phyloP scores from a whole-genome alignment of 2,329 filamentous ascomycete species.

The Westerdykella aurantiaca region DNA sequence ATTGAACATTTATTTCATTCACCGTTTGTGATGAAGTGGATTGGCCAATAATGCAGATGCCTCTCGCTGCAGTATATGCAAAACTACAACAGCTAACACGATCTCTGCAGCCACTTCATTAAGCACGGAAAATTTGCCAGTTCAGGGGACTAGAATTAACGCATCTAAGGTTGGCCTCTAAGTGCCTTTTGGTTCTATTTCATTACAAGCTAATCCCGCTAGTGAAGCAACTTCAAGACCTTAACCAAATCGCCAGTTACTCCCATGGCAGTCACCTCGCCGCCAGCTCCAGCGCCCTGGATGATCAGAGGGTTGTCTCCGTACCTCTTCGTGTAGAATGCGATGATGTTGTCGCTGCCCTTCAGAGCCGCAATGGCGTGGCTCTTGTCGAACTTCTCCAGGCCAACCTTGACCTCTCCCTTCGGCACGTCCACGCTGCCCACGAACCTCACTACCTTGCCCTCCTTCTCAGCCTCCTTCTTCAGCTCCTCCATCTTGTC shows the following conservation, averaged over 20 bases:
- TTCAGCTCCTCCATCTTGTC: conserved; percentile 85
- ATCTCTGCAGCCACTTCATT: too few relatives aligned
- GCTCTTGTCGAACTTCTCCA: conserved; percentile 75
- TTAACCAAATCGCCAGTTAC: conserved; percentile 92
- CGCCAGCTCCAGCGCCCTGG: conserved; percentile 89
- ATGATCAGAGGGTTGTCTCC: conserved; percentile 86
- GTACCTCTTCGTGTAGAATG: conserved; percentile 95
- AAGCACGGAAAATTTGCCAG: too few relatives aligned
- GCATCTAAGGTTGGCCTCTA: too few relatives aligned
- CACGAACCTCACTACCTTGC: conserved; percentile 90
- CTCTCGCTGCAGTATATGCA: too few relatives aligned
- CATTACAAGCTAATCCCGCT: conserved; percentile 1
- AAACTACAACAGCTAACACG: too few relatives aligned
- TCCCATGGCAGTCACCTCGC: conserved; percentile 95
- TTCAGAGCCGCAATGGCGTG: conserved; percentile 91
- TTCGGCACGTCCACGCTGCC: conserved; percentile 83
- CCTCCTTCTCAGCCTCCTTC: conserved; percentile 73
- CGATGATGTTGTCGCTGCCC: conserved; percentile 98
- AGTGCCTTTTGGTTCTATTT: background rate
- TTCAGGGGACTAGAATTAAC: too few relatives aligned
- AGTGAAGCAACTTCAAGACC: conserved; percentile 67
- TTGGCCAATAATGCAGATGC: too few relatives aligned
- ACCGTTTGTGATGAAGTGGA: too few relatives aligned
- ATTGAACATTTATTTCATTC: too few relatives aligned
- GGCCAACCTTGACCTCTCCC: conserved; percentile 80